A percentile compares a stretch with the other conserved stretches of the same genome.
Conservation (phyloP, 129 eudicot species). For the Cynara cardunculus region DNA sequence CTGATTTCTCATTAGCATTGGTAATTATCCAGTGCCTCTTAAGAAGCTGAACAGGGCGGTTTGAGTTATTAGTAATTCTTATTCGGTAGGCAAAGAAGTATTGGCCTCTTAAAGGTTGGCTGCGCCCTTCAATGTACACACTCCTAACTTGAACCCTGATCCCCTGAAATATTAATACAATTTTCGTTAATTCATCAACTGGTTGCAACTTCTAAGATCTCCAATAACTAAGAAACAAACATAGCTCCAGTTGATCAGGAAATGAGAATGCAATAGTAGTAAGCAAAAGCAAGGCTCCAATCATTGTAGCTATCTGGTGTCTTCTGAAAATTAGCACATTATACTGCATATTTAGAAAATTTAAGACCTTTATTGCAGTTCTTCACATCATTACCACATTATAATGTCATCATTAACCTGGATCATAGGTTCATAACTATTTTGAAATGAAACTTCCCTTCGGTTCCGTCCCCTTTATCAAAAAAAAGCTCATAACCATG, state of each 20-base stretch:
- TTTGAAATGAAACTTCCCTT: neutral
- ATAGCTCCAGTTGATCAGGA: neutral
- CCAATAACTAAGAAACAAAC: neutral
- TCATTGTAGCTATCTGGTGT: neutral
- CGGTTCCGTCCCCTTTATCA: neutral
- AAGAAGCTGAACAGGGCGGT: conserved; percentile 84
- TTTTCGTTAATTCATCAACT: neutral
- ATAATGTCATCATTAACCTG: neutral
- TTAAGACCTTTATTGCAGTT: neutral
- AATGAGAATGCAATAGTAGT: neutral
- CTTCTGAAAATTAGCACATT: neutral
- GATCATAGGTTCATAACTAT: neutral
- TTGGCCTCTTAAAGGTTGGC: conserved; percentile 81
- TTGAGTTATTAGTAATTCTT: conserved; percentile 90
- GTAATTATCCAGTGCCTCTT: conserved; percentile 96
- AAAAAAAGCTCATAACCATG: neutral
- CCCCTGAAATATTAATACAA: conserved; percentile 45
- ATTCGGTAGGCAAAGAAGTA: conserved; percentile 89
- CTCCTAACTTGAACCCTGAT: conserved; percentile 96
- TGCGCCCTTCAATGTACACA: conserved; percentile 78
- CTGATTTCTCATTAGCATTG: conserved; percentile 89
- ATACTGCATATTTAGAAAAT: neutral
- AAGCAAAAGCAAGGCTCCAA: neutral
- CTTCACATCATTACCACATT: conserved; percentile 8
- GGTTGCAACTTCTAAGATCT: neutral